Evolutionary conservation across 192 early-diverging fungal species (phyloP), one percentile per base, ranked within the genome.

Genomic region (Dissophora globulifera): DNA sequence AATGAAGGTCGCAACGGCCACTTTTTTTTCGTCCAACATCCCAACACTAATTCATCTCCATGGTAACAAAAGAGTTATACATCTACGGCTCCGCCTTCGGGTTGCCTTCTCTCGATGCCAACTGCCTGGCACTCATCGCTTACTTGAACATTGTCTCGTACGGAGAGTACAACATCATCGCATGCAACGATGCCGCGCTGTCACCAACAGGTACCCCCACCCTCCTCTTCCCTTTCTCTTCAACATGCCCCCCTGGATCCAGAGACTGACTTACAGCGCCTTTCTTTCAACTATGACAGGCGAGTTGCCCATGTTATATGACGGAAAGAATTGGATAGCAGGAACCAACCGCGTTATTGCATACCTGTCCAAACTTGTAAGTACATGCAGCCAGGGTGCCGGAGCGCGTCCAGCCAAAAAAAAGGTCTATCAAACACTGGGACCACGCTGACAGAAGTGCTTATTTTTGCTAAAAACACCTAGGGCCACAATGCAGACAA

Each of bases 81-180:
- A 80, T 87, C 17, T 93, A 89, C 86, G 89, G 91, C 31, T 71
- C 82, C 26, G 86, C 83, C 16, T 83, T 83, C 26, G 84, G 84
- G 27, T 78, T 84, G n/a, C 79, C 86, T 6, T 91, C 91, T 0
- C 87, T 92, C 51, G 91, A 94, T 45, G 88, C 93, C 13, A 84
- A 82, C 7, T 93, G 90, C 72, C 66, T 92, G n/a, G 79, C 89
- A 10, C 59, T 88, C 9, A 81, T 87, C 67, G 59, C 87, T 10
- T 92, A 91, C 51, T 59, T 94, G 57, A 81, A 79, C 33, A 64
- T 86, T 22, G 52, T 89, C 23, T 64, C 70, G 3, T 58, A 78
- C 29, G 79, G 78, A 15, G 62, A 85, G 19, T 94, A 85, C 71
- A 67, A 72, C 9, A 63, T 88, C 54, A 82, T 88, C 43, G 79